A percentile compares a stretch with the other conserved stretches of the same genome.
These are phyloP conservation scores for Xanthoconium stramineum DNA, from an alignment of 768 basidiomycete genomes.

Conservation along the genomic window DNA sequence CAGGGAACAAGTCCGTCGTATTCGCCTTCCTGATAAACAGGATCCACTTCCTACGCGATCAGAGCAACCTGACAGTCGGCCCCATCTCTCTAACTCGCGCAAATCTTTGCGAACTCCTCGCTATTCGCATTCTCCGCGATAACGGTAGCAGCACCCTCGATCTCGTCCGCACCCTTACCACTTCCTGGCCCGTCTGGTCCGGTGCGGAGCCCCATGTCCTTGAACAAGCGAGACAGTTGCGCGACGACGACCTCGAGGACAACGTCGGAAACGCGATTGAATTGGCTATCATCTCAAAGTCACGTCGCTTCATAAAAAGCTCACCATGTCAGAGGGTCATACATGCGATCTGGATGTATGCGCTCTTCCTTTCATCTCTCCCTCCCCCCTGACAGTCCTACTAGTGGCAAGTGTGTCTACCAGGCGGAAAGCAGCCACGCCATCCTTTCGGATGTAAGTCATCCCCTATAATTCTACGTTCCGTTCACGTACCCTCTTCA, in stretches of 20 bases:
- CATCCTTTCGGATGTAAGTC: slow-evolving; percentile 80
- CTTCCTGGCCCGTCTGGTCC: slow-evolving; percentile 76
- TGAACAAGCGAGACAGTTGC: slow-evolving; percentile 55
- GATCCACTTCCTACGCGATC: slow-evolving; percentile 79
- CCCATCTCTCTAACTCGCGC: slow-evolving; percentile 75
- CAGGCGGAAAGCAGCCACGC: slow-evolving; percentile 84
- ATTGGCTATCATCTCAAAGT: slow-evolving; percentile 82
- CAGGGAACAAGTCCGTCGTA: slow-evolving; percentile 78
- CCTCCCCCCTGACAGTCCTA: slow-evolving; percentile 13
- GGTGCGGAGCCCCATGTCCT: slow-evolving; percentile 66
- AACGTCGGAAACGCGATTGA: slow-evolving; percentile 91
- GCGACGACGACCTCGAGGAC: slow-evolving; percentile 71
- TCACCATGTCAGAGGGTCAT: slow-evolving; percentile 90
- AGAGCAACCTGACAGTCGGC: slow-evolving; percentile 58
- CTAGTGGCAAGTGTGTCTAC: slow-evolving; percentile 89
- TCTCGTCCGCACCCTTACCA: slow-evolving; percentile 68
- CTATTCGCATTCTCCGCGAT: slow-evolving; percentile 72
- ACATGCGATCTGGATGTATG: slow-evolving; percentile 74
- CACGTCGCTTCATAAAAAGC: slow-evolving; percentile 87
- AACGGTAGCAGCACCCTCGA: slow-evolving; percentile 67
- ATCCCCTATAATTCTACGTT: not conserved
- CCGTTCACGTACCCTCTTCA: slow-evolving; percentile 28
- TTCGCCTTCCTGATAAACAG: slow-evolving; percentile 90
- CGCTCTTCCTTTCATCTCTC: slow-evolving; percentile 6
- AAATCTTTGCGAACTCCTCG: slow-evolving; percentile 84